Conservation (phyloP, 495 filamentous ascomycete genomes). For the Amphirosellinia nigrospora region DNA sequence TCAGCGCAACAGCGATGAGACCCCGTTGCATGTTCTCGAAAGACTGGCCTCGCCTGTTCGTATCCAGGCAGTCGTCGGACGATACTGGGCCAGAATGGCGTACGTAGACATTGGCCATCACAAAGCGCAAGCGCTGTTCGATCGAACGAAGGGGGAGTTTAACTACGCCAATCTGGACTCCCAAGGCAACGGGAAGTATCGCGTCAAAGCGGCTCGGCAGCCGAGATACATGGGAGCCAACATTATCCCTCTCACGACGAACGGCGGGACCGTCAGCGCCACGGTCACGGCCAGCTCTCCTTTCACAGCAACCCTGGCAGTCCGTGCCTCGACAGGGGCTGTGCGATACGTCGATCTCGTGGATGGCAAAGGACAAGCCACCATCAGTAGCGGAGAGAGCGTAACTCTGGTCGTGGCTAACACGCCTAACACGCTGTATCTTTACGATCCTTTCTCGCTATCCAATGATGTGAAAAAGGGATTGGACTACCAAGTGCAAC, state of each 20-base stretch:
- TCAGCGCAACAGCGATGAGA: conserved; percentile 51
- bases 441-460: conserved; percentile 52
- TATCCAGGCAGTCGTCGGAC: conserved; percentile 48
- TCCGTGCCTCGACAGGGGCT: conserved; percentile 38
- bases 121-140: conserved; percentile 45
- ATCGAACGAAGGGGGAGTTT: conserved; percentile 36
- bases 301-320: conserved; percentile 44
- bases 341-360: conserved; percentile 42
- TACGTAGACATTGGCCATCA: conserved; percentile 52
- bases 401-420: conserved; percentile 50
- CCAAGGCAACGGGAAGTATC: conserved; percentile 42
- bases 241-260: conserved; percentile 44
- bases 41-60: conserved; percentile 36
- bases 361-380: conserved; percentile 35
- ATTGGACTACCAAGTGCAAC: conserved; percentile 46
- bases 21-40: conserved; percentile 49
- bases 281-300: conserved; percentile 36
- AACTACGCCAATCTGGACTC: conserved; percentile 51
- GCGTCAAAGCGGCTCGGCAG: conserved; percentile 46
- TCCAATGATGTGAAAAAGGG: conserved; percentile 46
- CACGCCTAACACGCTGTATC: conserved; percentile 43
- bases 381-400: conserved; percentile 32
- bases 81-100: conserved; percentile 57
- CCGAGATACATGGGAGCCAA: conserved; percentile 55
- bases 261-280: neutral